Conservation (phyloP, 164 flowering plant species). For the Vitis riparia region DNA sequence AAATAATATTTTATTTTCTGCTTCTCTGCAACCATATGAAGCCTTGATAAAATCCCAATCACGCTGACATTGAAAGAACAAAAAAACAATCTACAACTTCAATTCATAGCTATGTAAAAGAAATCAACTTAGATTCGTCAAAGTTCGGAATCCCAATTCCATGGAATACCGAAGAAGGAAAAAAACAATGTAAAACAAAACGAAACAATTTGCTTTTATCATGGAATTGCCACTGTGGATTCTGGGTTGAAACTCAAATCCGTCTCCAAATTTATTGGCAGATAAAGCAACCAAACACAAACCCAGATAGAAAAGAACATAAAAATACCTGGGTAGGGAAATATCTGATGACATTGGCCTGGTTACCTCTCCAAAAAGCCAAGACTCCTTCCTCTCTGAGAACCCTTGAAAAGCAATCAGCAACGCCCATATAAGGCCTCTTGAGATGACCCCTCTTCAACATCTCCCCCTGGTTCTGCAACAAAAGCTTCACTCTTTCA, state of each 20-base stretch:
- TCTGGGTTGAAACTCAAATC: too few relatives aligned
- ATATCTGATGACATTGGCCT: constrained; percentile 89
- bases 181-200: background rate
- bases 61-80: background rate
- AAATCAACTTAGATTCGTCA: too few relatives aligned
- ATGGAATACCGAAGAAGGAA: background rate
- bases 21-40: background rate
- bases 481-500: constrained; percentile 89
- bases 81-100: background rate
- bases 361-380: constrained; percentile 95
- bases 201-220: background rate
- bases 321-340: constrained; percentile 89
- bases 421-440: constrained; percentile 66
- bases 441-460: constrained; percentile 69
- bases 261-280: too few relatives aligned
- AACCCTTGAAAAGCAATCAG: constrained; percentile 70
- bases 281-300: background rate
- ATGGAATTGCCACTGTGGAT: background rate
- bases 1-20: too few relatives aligned
- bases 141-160: too few relatives aligned
- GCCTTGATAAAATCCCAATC: background rate
- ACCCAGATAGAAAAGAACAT: background rate
- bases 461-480: constrained; percentile 95
- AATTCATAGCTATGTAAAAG: background rate
- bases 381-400: constrained; percentile 77